Base-by-base conservation (phyloP, 306 rosid species). In the Cucumis cinereus region DNA sequence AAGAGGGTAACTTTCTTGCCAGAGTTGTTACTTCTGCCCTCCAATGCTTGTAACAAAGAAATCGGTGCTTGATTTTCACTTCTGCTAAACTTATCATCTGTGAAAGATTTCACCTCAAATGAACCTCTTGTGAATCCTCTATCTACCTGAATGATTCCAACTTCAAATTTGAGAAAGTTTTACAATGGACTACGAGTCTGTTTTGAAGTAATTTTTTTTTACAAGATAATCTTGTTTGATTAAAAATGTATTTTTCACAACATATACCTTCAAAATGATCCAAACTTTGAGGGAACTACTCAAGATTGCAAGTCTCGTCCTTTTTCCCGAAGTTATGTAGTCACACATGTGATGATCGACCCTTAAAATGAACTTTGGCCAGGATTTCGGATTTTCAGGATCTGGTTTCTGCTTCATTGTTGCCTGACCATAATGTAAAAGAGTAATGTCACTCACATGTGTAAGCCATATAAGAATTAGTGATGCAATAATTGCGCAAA, bases 251-350 rank as follows among this genome's bases (percentile, higher is more conserved):
- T 52, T 43, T 52, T 50, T 62, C 15, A 5, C 12, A 38, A 35
- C 38, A 66, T 50, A 70, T 90, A 92, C 99, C 96, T 94, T 94
- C 50, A 94, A 77, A 73, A 90, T 79, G 75, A 94, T 90, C 99
- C 97, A 94, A 75, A 87, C 99, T 89, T 91, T 92, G 79, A 94
- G 95, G 76, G 97, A 94, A 78, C 99, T 92, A 58, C 96, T 92
- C 85, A 94, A 83, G 78, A 74, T 84, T 62, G 95, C 99, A 82
- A 94, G 95, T 63, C 92, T 85, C n/a, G 93, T 91, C 83, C 81
- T 90, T 77, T 83, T 92, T 73, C 99, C 99, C 5, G 90, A 85
- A 77, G 96, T 92, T 75, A 92, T 76, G 79, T 92, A 94, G 49
- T 83, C 87, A 59, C 95, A 90, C 97, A 94, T 94, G 83, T 83